Conservation (phyloP, 495 filamentous ascomycete genomes). For the Aspergillus sclerotioniger region DNA sequence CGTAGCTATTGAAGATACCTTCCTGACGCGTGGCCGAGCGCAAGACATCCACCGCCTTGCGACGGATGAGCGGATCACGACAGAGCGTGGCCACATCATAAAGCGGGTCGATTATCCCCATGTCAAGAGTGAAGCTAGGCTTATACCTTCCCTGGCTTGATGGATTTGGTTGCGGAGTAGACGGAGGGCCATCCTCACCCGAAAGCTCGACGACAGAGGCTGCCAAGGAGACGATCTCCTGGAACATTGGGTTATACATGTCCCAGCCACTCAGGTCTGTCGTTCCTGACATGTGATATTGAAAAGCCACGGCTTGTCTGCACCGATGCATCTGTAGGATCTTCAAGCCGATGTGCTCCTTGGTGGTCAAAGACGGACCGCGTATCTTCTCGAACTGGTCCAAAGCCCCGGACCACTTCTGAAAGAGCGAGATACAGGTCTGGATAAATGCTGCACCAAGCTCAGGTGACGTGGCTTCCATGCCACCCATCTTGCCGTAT, state of each 20-base stretch:
- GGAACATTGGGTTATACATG: conserved; percentile 18
- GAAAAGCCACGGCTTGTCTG: conserved; percentile 10
- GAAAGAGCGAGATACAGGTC: conserved; percentile 9
- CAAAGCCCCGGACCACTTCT: conserved; percentile 18
- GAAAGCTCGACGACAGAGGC: conserved; percentile 14
- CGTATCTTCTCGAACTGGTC: conserved; percentile 16
- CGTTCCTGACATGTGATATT: conserved; percentile 1
- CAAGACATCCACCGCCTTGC: conserved; percentile 56
- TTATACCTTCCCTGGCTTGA: background rate
- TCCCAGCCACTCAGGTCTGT: conserved; percentile 16
- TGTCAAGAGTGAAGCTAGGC: conserved; percentile 25
- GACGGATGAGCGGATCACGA: conserved; percentile 52
- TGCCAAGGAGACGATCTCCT: conserved; percentile 26
- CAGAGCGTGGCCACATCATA: conserved; percentile 59
- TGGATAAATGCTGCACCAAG: conserved; percentile 2
- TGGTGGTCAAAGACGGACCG: conserved; percentile 10
- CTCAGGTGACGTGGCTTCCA: background rate
- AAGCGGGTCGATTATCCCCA: conserved; percentile 54
- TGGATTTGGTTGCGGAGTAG: background rate
- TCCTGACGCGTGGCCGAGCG: conserved; percentile 54
- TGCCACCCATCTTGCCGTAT: background rate
- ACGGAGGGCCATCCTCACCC: background rate
- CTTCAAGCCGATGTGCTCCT: conserved; percentile 17
- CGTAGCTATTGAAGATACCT: conserved; percentile 62
- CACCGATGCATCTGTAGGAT: conserved; percentile 18